phyloP scores from a whole-genome alignment of 2,329 filamentous ascomycete genomes.

The Pseudogymnoascus sp. region DNA sequence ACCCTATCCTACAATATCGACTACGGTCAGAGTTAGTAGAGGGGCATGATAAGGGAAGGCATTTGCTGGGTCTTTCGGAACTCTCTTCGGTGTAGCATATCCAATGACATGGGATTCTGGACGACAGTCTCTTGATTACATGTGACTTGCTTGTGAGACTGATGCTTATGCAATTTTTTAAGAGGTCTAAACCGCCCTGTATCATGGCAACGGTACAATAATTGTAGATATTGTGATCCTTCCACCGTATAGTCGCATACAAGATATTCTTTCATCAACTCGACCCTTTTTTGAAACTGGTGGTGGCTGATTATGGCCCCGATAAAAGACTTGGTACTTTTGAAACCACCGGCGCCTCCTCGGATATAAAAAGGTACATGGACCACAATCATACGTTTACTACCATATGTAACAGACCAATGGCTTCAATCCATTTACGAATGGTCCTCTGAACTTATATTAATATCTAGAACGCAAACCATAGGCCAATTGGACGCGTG shows the following conservation, averaged over 20 bases:
- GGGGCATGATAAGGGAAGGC: conserved; percentile 23
- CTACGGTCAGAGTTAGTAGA: conserved; percentile 19
- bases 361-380: background rate
- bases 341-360: background rate
- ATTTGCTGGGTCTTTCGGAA: conserved; percentile 25
- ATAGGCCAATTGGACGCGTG: background rate
- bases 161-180: background rate
- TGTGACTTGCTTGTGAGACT: too few relatives aligned
- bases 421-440: background rate
- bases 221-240: background rate
- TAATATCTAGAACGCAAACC: background rate
- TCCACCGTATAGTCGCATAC: too few relatives aligned
- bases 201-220: background rate
- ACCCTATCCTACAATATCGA: conserved; percentile 22
- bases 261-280: background rate
- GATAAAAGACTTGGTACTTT: background rate
- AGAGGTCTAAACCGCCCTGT: background rate
- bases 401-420: background rate
- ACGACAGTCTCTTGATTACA: background rate
- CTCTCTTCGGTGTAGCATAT: conserved; percentile 29
- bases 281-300: background rate
- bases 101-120: conserved; percentile 19
- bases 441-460: background rate
- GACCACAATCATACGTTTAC: background rate
- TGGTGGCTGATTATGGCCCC: background rate